Evolutionary conservation across 441 rosid species (phyloP), one percentile per base, ranked within the genome.

Genomic region (Gossypium gossypioides): DNA sequence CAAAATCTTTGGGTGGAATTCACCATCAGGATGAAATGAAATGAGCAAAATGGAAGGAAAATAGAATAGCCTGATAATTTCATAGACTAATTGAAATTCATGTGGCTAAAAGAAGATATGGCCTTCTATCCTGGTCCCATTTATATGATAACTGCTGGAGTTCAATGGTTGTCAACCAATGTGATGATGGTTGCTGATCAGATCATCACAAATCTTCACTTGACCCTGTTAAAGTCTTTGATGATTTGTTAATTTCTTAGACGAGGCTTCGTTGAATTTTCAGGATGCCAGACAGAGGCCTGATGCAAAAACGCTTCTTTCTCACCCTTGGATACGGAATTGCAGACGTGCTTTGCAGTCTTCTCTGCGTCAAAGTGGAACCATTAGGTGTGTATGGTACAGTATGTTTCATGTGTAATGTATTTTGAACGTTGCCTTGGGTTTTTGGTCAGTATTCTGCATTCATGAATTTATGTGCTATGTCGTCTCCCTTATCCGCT

Each of bases 271-370:
- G 52, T 81, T 77, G 69, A 13, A 79, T 51, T 78, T 76, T 63
- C 84, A 96, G 99, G 99, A 93, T 85, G 92, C 99, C 66, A 88
- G 98, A 74, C 96, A 91, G 83, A 89, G 99, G 81, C 98, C 99
- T 60, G 98, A 96, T 87, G 99, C 99, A 37, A 93, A 96, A 86
- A 88, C 98, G 32, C 79, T 96, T 73, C 97, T 96, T 74, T 96
- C 97, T 78, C 99, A 96, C 80, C 94, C 97, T 73, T 96, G 99
- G 99, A 96, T 96, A 82, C 93, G 83, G 72, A 93, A 93, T 74
- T 91, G 84, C 77, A 84, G 94, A 79, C 97, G 94, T 76, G 94
- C 89, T 66, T 84, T 91, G 82, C 96, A 88, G 79, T 89, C 99
- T 76, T 83, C 96, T 81, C 81, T 92, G 72, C 96, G 92, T 48